Evolutionary conservation across 2,329 filamentous ascomycete species (phyloP), one percentile per base, ranked within the genome.

Genomic region (Fusarium sp.): DNA sequence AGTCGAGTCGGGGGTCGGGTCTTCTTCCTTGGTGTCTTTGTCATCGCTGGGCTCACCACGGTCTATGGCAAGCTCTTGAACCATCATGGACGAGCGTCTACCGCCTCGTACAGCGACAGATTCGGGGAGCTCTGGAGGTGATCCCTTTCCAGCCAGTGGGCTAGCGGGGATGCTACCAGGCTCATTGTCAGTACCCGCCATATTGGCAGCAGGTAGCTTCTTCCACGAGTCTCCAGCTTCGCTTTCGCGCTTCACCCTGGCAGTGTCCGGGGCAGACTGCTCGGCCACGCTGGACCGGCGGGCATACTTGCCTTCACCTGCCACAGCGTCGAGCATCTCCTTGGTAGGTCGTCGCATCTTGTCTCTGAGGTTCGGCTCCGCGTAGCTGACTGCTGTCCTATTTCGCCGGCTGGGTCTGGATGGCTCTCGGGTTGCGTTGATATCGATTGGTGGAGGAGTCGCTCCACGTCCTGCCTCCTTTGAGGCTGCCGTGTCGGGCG

Each of bases 321-420:
- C 81, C 13, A 95, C 92, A 2, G 92, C 93, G 78, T 94, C 92
- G 37, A 91, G 88, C 10, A 95, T 80, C 69, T 93, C 89, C 76
- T 93, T 93, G 2, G 91, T 92, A 23, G 93, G 92, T 63, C 93
- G 88, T 62, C 93, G 88, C 93, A 96, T 95, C 82, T 96, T 96
- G 76, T 91, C 92, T 66, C 92, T 87, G 43, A 96, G 83, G 74
- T 92, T 95, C 2, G 93, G 93, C 78, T 95, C 92, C 11, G 92
- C 92, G 78, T 96, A 96, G 82, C 92, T 95, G 66, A 96, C 88
- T 52, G 90, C 86, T 11, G 88, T 82, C 73, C 91, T 86, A 50
- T 89, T 88, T 69, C 93, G 88, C 70, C 93, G 85, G 72, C 90
- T 91, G 23, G 89, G 88, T 46, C 93, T 87, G 30, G 88, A 85